These are phyloP conservation scores for Hortiboletus campestris DNA, from an alignment of 768 basidiomycete species.

Conservation along the genomic window DNA sequence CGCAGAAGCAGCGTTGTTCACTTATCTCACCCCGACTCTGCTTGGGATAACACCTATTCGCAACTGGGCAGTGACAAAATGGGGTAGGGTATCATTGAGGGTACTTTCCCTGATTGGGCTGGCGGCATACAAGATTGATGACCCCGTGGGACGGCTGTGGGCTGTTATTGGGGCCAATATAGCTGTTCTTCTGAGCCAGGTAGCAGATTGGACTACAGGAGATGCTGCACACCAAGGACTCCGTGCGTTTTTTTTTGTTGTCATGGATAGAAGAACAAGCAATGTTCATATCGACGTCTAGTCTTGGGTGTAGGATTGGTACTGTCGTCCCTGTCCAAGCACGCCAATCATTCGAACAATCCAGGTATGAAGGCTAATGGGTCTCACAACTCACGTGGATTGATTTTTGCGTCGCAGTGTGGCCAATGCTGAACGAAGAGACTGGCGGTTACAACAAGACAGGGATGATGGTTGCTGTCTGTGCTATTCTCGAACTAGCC, in stretches of 20 bases:
- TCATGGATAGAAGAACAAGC: neutral
- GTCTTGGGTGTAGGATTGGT: conserved; percentile 68
- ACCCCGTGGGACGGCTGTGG: conserved; percentile 53
- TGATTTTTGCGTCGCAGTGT: conserved; percentile 45
- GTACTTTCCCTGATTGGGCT: conserved; percentile 50
- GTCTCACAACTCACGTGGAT: neutral
- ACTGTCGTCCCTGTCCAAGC: conserved; percentile 67
- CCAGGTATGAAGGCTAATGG: conserved; percentile 45
- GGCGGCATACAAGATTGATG: conserved; percentile 49
- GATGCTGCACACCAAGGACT: conserved; percentile 47
- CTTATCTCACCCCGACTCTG: conserved; percentile 66
- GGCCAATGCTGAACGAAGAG: conserved; percentile 68
- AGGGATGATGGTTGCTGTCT: conserved; percentile 54
- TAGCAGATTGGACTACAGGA: conserved; percentile 51
- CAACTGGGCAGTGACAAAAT: conserved; percentile 44
- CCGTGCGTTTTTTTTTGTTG: conserved; percentile 35
- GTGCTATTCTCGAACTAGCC: conserved; percentile 57
- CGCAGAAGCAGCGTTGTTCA: conserved; percentile 71
- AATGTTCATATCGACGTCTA: conserved; percentile 25
- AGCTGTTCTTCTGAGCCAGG: conserved; percentile 47
- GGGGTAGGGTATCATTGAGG: conserved; percentile 50
- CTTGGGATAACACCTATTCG: conserved; percentile 48
- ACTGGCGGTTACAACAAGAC: conserved; percentile 71
- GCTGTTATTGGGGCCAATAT: conserved; percentile 56
- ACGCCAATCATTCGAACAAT: conserved; percentile 77